Evolutionary conservation across 768 basidiomycete genomes (phyloP).

Genomic region (Calvatia gigantea): DNA sequence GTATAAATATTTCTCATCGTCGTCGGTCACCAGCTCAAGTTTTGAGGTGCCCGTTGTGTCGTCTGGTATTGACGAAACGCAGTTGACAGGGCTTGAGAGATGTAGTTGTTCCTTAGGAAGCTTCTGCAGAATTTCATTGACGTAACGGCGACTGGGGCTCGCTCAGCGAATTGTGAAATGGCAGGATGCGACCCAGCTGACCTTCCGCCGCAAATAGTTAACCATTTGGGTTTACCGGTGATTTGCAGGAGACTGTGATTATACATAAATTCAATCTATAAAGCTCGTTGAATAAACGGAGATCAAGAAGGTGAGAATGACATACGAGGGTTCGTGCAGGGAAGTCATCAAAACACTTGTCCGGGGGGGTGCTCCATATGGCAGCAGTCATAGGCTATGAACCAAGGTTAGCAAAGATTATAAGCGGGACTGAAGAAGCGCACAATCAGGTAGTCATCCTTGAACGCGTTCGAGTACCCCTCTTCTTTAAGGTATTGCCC

Average conservation of each 20-base stretch:
- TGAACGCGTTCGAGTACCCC: conserved; percentile 64
- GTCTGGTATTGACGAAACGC: conserved; percentile 32
- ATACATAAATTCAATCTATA: conserved; percentile 63
- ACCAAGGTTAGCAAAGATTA: background rate
- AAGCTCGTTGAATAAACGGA: background rate
- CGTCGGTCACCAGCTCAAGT: conserved; percentile 44
- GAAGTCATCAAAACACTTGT: conserved; percentile 65
- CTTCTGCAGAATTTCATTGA: conserved; percentile 54
- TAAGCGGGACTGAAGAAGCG: conserved; percentile 18
- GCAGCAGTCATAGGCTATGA: conserved; percentile 74
- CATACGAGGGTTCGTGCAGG: conserved; percentile 62
- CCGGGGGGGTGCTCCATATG: conserved; percentile 77
- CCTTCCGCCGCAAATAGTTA: conserved; percentile 74
- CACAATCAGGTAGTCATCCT: conserved; percentile 74
- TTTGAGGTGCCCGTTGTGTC: conserved; percentile 15
- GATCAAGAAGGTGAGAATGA: background rate
- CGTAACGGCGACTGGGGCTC: conserved; percentile 53
- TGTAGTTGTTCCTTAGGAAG: conserved; percentile 54
- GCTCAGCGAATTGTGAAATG: background rate
- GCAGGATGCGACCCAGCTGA: conserved; percentile 22
- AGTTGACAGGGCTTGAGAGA: conserved; percentile 51
- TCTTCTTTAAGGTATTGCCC: conserved; percentile 61
- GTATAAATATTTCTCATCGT: conserved; percentile 43
- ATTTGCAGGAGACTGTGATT: conserved; percentile 76
- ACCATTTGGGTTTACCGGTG: conserved; percentile 66